Conservation (phyloP, 345 rosid species). For the Citrus glauca region DNA sequence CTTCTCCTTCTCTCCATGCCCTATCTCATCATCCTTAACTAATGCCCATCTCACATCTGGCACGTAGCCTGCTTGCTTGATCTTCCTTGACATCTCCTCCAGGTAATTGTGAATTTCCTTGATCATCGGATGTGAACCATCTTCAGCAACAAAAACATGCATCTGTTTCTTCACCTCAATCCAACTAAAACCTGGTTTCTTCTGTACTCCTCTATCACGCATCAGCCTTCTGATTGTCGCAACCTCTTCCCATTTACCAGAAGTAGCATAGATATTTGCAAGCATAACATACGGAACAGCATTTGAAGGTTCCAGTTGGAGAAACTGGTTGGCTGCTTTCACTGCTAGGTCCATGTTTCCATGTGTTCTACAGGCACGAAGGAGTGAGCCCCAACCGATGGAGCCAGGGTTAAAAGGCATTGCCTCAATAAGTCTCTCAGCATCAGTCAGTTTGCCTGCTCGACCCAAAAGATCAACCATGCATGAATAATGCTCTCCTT, state of each 20-base stretch:
- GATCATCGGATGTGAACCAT: slow-evolving; percentile 77
- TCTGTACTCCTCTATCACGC: slow-evolving; percentile 73
- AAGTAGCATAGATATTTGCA: slow-evolving; percentile 66
- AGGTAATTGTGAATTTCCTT: slow-evolving; percentile 48
- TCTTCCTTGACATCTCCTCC: slow-evolving; percentile 62
- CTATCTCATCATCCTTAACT: slow-evolving; percentile 56
- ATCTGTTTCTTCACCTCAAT: slow-evolving; percentile 58
- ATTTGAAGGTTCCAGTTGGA: slow-evolving; percentile 63
- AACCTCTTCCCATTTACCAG: slow-evolving; percentile 71
- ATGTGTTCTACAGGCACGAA: slow-evolving; percentile 75
- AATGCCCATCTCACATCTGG: slow-evolving; percentile 69
- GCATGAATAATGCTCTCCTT: slow-evolving; percentile 83
- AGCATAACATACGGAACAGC: slow-evolving; percentile 84
- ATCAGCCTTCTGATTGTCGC: slow-evolving; percentile 63
- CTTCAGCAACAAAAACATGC: slow-evolving; percentile 84
- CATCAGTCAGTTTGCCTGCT: slow-evolving; percentile 75
- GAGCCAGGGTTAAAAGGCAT: slow-evolving; percentile 72
- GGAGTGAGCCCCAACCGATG: slow-evolving; percentile 75
- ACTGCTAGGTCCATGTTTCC: slow-evolving; percentile 61
- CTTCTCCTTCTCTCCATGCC: slow-evolving; percentile 54
- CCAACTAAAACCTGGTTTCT: slow-evolving; percentile 95
- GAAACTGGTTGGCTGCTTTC: slow-evolving; percentile 62
- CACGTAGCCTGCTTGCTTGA: slow-evolving; percentile 68
- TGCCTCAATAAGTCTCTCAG: slow-evolving; percentile 62
- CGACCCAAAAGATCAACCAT: slow-evolving; percentile 86